A percentile compares a stretch with the other conserved stretches of the same genome.
Conservation (phyloP, 352 stramenopile species). For the Phytopythium litorale region DNA sequence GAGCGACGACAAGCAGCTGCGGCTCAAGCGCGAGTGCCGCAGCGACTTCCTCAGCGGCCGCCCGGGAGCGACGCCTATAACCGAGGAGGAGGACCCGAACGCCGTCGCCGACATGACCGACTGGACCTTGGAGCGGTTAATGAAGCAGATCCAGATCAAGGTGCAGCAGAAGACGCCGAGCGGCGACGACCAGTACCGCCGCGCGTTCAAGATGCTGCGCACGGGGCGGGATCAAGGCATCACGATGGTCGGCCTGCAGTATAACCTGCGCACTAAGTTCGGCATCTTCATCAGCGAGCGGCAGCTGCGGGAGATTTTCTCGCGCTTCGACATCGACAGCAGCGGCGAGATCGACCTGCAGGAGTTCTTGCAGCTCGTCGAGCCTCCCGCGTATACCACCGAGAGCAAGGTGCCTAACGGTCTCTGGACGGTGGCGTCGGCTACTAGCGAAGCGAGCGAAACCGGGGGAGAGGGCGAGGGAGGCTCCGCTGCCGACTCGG, state of each 20-base stretch:
- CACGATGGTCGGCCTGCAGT: conserved; percentile 60
- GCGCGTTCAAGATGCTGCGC: conserved; percentile 79
- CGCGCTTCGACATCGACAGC: conserved; percentile 52
- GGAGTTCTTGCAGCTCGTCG: conserved; percentile 74
- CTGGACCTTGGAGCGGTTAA: conserved; percentile 63
- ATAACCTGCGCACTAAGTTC: conserved; percentile 77
- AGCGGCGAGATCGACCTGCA: conserved; percentile 72
- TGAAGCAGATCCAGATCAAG: conserved; percentile 74
- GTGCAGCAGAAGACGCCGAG: conserved; percentile 74
- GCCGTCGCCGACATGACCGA: conserved; percentile 46
- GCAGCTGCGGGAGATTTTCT: conserved; percentile 69
- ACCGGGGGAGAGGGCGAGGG: conserved; percentile 13
- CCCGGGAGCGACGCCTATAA: conserved; percentile 3
- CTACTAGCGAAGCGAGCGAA: conserved; percentile 2
- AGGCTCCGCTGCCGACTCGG: not conserved
- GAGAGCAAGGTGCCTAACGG: conserved; percentile 56
- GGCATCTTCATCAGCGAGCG: conserved; percentile 71
- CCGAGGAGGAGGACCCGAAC: conserved; percentile 23
- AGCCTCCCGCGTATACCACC: conserved; percentile 48
- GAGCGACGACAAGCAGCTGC: conserved; percentile 49
- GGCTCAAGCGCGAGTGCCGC: conserved; percentile 56
- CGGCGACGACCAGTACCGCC: conserved; percentile 73
- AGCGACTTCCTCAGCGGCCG: conserved; percentile 55
- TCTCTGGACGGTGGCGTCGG: conserved; percentile 43
- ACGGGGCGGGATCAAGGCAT: conserved; percentile 63